Percentiles rank a stretch among this genome's conserved stretches.
Conservation (phyloP, 305 asterid species). For the Galium porrigens region DNA sequence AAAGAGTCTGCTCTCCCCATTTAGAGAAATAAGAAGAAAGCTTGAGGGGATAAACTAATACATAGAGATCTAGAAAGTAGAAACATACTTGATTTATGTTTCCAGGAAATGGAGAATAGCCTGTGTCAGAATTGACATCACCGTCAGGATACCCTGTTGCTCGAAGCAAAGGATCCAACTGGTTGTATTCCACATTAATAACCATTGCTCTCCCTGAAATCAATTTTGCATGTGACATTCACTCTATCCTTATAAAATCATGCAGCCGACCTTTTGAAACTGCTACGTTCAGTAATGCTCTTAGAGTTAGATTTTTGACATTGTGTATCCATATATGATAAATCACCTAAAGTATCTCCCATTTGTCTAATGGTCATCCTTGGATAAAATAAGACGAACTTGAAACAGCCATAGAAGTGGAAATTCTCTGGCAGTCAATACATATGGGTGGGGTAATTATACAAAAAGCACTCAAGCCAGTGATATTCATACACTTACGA, state of each 20-base stretch:
- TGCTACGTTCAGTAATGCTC: background rate
- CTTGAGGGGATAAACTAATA: background rate
- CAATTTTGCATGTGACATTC: conserved; percentile 8
- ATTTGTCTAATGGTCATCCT: background rate
- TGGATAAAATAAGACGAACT: background rate
- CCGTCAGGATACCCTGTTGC: conserved; percentile 89
- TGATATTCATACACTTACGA: background rate
- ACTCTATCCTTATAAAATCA: background rate
- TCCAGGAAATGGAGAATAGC: conserved; percentile 95
- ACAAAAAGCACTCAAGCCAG: background rate
- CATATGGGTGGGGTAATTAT: background rate
- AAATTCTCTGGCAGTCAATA: background rate
- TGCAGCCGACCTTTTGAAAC: background rate
- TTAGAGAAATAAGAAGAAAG: background rate
- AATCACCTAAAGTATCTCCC: background rate
- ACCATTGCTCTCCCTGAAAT: conserved; percentile 85
- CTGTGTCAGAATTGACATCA: conserved; percentile 78
- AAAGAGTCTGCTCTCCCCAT: background rate
- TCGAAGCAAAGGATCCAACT: conserved; percentile 92
- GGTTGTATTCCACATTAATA: conserved; percentile 98
- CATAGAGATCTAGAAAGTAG: conserved; percentile 5
- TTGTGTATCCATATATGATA: background rate
- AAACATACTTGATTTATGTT: conserved; percentile 76
- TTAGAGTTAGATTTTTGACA: background rate
- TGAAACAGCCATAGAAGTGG: background rate